Evolutionary conservation across 2,329 filamentous ascomycete species (phyloP).

Genomic region (Diplodia sapinea): DNA sequence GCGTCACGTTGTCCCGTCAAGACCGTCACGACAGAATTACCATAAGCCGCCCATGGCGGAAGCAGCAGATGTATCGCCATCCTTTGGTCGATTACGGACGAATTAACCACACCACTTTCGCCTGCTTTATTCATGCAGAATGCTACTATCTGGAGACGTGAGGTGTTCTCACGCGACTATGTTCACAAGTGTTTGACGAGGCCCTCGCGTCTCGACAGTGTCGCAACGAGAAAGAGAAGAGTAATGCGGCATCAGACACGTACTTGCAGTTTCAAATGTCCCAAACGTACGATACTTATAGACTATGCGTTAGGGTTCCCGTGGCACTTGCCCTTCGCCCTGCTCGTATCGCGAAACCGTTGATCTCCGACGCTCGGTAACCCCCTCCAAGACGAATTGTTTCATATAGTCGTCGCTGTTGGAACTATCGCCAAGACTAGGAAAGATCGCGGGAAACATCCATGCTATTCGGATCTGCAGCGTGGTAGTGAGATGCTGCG

Average conservation of each 20-base stretch:
- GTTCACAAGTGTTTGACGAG: neutral
- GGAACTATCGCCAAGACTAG: neutral
- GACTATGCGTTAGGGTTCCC: neutral
- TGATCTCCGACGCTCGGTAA: neutral
- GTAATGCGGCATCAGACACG: neutral
- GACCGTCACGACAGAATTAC: neutral
- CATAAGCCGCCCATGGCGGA: neutral
- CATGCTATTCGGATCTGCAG: neutral
- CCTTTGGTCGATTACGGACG: neutral
- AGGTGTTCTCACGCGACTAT: neutral
- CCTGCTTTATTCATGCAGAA: neutral
- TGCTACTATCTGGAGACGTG: neutral
- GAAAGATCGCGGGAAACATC: neutral
- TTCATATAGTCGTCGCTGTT: neutral
- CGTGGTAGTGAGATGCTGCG: neutral
- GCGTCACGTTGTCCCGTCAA: neutral
- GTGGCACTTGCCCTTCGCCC: neutral
- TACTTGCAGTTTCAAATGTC: neutral
- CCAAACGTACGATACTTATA: neutral
- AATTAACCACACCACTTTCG: neutral
- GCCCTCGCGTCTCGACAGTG: neutral
- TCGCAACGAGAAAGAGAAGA: neutral
- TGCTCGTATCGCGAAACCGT: constrained; percentile 1
- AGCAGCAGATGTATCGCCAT: neutral
- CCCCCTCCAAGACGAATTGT: neutral